A percentile compares a stretch with the other conserved stretches of the same genome.
These are phyloP conservation scores for Termitomyces sp. DNA, from an alignment of 768 basidiomycete genomes.

Conservation along the genomic window DNA sequence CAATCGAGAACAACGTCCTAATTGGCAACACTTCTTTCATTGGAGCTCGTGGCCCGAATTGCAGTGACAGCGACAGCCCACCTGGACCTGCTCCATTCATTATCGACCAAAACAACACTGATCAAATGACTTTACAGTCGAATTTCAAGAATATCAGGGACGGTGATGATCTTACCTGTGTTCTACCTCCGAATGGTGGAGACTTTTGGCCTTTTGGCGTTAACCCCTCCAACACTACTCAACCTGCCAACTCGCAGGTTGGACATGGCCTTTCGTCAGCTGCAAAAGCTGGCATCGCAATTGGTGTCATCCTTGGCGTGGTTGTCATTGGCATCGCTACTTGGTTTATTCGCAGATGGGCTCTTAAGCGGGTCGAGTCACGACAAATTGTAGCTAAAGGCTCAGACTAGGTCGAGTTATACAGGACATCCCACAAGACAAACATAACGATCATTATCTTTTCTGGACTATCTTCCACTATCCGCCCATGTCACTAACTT, in stretches of 20 bases:
- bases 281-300: constrained; percentile 28
- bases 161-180: constrained; percentile 60
- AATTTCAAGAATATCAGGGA: constrained; percentile 50
- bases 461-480: background rate
- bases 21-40: constrained; percentile 74
- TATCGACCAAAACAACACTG: constrained; percentile 40
- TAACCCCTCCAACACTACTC: constrained; percentile 34
- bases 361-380: constrained; percentile 28
- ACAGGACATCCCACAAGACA: background rate
- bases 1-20: constrained; percentile 57
- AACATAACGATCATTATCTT: background rate
- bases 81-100: constrained; percentile 62
- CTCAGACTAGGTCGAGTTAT: constrained; percentile 10
- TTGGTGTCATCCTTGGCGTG: constrained; percentile 50
- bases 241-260: constrained; percentile 9
- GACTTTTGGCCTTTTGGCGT: constrained; percentile 71
- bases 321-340: constrained; percentile 33
- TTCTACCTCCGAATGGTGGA: constrained; percentile 63
- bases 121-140: constrained; percentile 41
- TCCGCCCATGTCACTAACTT: background rate
- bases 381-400: constrained; percentile 18
- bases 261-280: constrained; percentile 3
- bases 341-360: constrained; percentile 50
- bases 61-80: constrained; percentile 43
- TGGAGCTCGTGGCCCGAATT: constrained; percentile 64